Evolutionary conservation across 192 early-diverging fungal species (phyloP).

Genomic region (Umbelopsis sp.): DNA sequence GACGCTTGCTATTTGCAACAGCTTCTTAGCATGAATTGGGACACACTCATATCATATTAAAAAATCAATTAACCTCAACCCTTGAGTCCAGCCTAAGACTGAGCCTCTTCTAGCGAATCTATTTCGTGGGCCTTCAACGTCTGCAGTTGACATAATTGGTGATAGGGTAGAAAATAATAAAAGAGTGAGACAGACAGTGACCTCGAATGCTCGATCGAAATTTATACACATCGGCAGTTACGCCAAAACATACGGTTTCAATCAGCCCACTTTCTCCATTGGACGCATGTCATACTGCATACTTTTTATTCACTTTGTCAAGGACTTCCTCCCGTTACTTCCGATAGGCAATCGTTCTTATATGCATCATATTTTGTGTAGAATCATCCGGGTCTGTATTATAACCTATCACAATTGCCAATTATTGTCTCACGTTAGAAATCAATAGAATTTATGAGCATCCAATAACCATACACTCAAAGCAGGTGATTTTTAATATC

Average conservation of each 20-base stretch:
- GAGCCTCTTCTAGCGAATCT: not conserved
- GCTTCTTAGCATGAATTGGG: not conserved
- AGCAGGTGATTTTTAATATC: not conserved
- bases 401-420: not conserved
- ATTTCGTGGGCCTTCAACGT: not conserved
- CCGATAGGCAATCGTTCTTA: too few species aligned
- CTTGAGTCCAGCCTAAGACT: not conserved
- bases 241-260: not conserved
- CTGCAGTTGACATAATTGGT: not conserved
- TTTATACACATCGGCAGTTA: not conserved
- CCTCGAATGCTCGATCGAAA: not conserved
- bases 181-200: not conserved
- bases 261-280: conserved; percentile 1
- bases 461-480: not conserved
- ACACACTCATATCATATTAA: not conserved
- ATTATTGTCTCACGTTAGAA: not conserved
- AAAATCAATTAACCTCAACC: not conserved
- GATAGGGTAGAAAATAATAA: not conserved
- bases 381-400: too few species aligned
- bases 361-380: too few species aligned
- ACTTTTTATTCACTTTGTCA: not conserved
- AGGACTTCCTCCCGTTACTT: not conserved
- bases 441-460: not conserved
- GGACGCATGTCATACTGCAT: not conserved
- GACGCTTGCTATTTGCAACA: not conserved